Percentiles rank a stretch among this genome's conserved stretches.
phyloP scores from a whole-genome alignment of 331 rosid genomes.

The Quercus lobata region DNA sequence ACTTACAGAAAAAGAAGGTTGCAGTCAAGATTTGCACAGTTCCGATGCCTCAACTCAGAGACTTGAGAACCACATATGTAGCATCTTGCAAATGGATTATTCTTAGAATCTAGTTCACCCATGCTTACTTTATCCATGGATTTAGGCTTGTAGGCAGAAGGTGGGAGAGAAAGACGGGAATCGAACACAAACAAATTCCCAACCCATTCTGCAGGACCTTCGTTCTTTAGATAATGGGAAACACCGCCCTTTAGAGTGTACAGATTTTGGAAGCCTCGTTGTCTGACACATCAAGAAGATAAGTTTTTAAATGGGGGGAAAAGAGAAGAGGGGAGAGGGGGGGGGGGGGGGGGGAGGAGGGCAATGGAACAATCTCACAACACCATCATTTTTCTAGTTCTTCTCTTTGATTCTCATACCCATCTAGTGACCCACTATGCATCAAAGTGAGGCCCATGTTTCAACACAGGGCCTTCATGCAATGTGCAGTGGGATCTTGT shows the following conservation, averaged over 20 bases:
- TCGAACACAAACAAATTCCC: conserved; percentile 94
- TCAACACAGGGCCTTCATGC: neutral
- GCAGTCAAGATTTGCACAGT: conserved; percentile 94
- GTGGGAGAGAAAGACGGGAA: conserved; percentile 87
- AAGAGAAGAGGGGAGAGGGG: accelerated
- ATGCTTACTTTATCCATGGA: conserved; percentile 30
- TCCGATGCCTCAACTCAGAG: conserved; percentile 74
- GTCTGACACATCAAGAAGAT: conserved; percentile 45
- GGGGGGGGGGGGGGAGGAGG: too few species aligned
- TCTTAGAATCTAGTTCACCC: conserved; percentile 24
- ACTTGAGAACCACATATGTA: conserved; percentile 58
- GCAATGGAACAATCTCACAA: neutral
- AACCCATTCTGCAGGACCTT: conserved; percentile 79
- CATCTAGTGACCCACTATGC: neutral
- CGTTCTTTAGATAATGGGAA: conserved; percentile 70
- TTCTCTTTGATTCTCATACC: too few species aligned
- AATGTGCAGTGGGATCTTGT: neutral
- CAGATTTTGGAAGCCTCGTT: conserved; percentile 70
- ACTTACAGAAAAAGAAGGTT: conserved; percentile 85
- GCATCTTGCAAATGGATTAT: conserved; percentile 69
- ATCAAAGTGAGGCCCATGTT: neutral
- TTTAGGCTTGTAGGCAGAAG: conserved; percentile 49
- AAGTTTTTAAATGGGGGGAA: neutral
- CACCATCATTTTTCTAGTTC: neutral
- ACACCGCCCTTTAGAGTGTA: conserved; percentile 86